A percentile compares a stretch with the other conserved stretches of the same genome.
Conservation (phyloP, 2,329 filamentous ascomycete species). For the Gnomoniopsis smithogilvyi region DNA sequence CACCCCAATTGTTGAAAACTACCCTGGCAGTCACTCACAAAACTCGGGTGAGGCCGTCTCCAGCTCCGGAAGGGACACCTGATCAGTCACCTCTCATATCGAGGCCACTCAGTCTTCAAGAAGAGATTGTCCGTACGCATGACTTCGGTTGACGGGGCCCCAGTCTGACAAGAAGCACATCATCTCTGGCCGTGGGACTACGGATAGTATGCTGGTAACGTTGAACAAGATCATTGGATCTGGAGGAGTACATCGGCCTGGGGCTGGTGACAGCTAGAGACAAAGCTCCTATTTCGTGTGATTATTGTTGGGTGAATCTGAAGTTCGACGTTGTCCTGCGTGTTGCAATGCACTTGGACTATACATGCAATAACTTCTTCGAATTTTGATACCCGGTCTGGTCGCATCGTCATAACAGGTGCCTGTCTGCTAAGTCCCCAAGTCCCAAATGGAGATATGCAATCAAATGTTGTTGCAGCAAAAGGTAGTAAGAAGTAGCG, state of each 20-base stretch:
- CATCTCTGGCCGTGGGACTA: slow-evolving; percentile 1
- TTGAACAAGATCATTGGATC: neutral
- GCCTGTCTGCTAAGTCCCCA: neutral
- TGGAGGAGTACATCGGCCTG: neutral
- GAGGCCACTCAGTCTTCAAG: neutral
- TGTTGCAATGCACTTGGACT: too few species aligned
- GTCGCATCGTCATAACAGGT: too few species aligned
- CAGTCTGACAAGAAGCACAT: slow-evolving; percentile 7
- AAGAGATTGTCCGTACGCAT: neutral
- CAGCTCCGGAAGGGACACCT: neutral
- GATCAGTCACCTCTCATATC: neutral
- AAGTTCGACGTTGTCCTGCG: too few species aligned
- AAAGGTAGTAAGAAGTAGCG: neutral
- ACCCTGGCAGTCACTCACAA: neutral
- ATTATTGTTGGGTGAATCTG: too few species aligned
- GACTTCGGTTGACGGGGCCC: neutral
- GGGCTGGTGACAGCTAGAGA: neutral
- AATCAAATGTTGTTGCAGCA: neutral
- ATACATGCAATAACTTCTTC: too few species aligned
- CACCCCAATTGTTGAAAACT: too few species aligned
- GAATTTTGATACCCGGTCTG: too few species aligned
- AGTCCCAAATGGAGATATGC: neutral
- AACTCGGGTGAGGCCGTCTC: neutral
- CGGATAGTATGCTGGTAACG: neutral
- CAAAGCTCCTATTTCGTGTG: neutral